A percentile compares a stretch with the other conserved stretches of the same genome.
These are phyloP conservation scores for Polysphondylium violaceum DNA, from an alignment of 78 protist genomes.

Conservation along the genomic window DNA sequence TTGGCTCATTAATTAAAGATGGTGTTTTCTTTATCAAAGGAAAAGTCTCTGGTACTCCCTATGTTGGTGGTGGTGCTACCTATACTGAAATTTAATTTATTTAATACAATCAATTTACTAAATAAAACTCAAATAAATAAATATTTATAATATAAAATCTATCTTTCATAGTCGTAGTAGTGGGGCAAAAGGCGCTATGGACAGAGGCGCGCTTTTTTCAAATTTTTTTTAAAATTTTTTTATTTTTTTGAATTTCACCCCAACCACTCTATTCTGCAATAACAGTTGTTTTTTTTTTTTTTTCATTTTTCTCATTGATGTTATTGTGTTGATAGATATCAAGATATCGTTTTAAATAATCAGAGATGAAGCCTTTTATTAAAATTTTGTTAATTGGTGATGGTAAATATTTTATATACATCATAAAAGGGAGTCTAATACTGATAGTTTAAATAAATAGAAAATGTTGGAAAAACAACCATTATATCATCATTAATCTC, in stretches of 20 bases:
- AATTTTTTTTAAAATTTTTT: too few species aligned
- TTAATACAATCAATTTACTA: background rate
- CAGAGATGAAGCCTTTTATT: slow-evolving; percentile 16
- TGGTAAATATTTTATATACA: slow-evolving; percentile 2
- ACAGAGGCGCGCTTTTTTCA: background rate
- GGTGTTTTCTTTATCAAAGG: slow-evolving; percentile 46
- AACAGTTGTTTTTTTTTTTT: background rate
- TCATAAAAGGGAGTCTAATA: background rate
- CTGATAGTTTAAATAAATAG: background rate
- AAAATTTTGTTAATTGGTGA: slow-evolving; percentile 61
- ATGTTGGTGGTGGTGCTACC: background rate
- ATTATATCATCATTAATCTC: slow-evolving; percentile 32
- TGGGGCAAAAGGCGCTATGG: background rate
- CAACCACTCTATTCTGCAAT: too few species aligned
- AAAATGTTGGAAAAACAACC: slow-evolving; percentile 51
- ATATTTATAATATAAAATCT: too few species aligned
- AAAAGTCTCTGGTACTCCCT: slow-evolving; percentile 10
- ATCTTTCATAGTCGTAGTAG: too few species aligned
- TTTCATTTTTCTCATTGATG: too few species aligned
- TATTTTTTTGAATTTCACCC: background rate
- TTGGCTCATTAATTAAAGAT: slow-evolving; percentile 30
- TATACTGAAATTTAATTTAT: slow-evolving; percentile 1
- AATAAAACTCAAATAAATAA: too few species aligned
- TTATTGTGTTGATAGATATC: too few species aligned
- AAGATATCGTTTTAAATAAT: background rate